Percentiles rank a stretch among this genome's conserved stretches.
Evolutionary conservation across 768 basidiomycete species (phyloP).

Genomic region (Collybia nuda): DNA sequence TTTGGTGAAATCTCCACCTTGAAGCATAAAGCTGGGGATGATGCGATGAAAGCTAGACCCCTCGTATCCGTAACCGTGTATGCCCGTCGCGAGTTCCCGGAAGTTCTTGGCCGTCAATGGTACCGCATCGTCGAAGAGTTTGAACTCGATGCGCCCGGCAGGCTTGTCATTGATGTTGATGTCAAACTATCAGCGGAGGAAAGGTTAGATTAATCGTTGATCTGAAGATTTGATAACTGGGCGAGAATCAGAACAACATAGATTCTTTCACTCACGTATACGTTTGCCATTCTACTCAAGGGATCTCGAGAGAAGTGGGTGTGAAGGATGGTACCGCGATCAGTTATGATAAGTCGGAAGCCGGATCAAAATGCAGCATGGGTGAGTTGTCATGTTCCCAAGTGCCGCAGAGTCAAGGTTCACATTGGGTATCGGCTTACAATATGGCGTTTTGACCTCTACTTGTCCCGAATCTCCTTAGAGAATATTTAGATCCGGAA

Average conservation of each 20-base stretch:
- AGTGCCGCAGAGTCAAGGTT: too few species aligned
- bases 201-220: too few species aligned
- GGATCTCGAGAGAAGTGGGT: too few species aligned
- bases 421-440: too few species aligned
- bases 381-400: background rate
- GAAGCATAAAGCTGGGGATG: constrained; percentile 78
- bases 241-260: background rate
- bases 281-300: constrained; percentile 30
- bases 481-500: too few species aligned
- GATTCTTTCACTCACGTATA: constrained; percentile 23
- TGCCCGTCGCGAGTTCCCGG: constrained; percentile 69
- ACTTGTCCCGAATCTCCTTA: too few species aligned
- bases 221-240: background rate
- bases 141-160: constrained; percentile 74
- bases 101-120: constrained; percentile 82
- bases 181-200: constrained; percentile 49
- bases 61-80: constrained; percentile 71
- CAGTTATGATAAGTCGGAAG: constrained; percentile 4
- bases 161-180: constrained; percentile 56
- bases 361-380: background rate
- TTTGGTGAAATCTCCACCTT: constrained; percentile 82
- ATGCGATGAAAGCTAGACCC: constrained; percentile 69
- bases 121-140: constrained; percentile 79
- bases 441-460: too few species aligned
- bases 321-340: too few species aligned